Base-by-base conservation (phyloP, 768 basidiomycete genomes). In the Psilocybe sp. region DNA sequence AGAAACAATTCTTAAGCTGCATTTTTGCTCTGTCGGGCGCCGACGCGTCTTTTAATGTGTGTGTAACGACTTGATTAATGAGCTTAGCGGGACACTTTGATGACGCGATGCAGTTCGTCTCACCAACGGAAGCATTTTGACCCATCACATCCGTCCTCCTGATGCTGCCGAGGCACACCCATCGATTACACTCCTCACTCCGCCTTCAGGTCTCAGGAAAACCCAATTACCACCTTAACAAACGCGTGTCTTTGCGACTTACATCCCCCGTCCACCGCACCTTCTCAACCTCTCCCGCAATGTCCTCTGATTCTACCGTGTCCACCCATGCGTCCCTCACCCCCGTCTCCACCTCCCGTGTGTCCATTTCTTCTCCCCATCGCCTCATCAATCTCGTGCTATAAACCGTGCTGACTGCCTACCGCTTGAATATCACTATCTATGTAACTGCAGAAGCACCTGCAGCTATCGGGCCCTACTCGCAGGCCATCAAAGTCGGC, bases 381-480 rank as follows among this genome's bases (percentile, higher is more conserved):
- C 36, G 19, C 18, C 34, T 8, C 10, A 3, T 12, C 38, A n/a
- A 12, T 15, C 11, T 35, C 8, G 23, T n/a, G n/a, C 19, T 5
- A 43, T 28, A 7, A 31, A 20, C 23, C 15, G 11, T 20, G 19
- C n/a, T 11, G 2, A 19, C 37, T 14, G 16, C 31, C 12, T 13
- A 7, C 23, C 14, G 15, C 31, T 40, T 20, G 33, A 12, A 36
- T 3, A 31, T 16, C 10, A 14, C 33, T 33, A 11, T 41, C 35
- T 40, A 33, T 19, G 14, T 2, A 8, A 12, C 32, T 46, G 15
- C 62, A 91, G 90, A 77, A 60, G 89, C 90, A 4, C 82, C 90
- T 1, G 76, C 81, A 14, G 89, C 90, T 0, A 81, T 92, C 52
- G 91, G 91, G 0, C 93, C 93, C 31, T 96, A 96, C 71, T 84